Evolutionary conservation across 1,284 basidiomycete species (phyloP), one percentile per base, ranked within the genome.

Genomic region (Apiotrichum montevideense): DNA sequence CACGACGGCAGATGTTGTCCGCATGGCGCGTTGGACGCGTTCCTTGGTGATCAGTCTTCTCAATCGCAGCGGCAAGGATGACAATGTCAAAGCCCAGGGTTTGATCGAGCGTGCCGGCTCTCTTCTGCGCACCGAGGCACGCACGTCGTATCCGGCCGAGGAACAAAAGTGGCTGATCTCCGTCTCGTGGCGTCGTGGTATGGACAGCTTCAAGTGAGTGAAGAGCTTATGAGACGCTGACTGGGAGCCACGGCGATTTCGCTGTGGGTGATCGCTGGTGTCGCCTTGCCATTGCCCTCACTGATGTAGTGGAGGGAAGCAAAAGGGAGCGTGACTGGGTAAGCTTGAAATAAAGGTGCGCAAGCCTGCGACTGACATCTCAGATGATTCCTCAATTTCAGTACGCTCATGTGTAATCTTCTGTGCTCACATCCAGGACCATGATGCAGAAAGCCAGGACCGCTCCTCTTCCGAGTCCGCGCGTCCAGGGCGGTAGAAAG

Each of bases 1-100:
- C 3, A 9, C 43, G 3, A n/a, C 45, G 11, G 14, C 10, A 3
- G 54, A 56, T 6, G 11, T 51, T 14, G 40, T 15, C 9, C 43
- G 44, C 1, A 33, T 34, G 6, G 47, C 52, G 2, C 52, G 55
- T 8, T 60, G 58, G 58, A 54, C 35, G 2, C 47, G 52, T 6
- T 53, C 55, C 10, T 49, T 54, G 3, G 52, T 60, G 11, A 4
- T 14, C 6, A 39, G 35, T 13, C 52, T 60, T 6, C 40, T 60
- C 10, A 37, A 60, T 41, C 58, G 58, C 13, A 35, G 35, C 14
- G 15, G 32, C 6, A 3, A 37, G 6, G 35, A 45, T 13, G 55
- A 60, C 47, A 49, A 47, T 3, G 29, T 14, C 33, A 47, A 49
- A 15, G 55, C 49, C 3, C 14, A 33, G 15, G 6, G 34, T 15